Evolutionary conservation across 2,329 filamentous ascomycete genomes (phyloP), one percentile per base, ranked within the genome.

Genomic region (Ambrosiella xylebori): DNA sequence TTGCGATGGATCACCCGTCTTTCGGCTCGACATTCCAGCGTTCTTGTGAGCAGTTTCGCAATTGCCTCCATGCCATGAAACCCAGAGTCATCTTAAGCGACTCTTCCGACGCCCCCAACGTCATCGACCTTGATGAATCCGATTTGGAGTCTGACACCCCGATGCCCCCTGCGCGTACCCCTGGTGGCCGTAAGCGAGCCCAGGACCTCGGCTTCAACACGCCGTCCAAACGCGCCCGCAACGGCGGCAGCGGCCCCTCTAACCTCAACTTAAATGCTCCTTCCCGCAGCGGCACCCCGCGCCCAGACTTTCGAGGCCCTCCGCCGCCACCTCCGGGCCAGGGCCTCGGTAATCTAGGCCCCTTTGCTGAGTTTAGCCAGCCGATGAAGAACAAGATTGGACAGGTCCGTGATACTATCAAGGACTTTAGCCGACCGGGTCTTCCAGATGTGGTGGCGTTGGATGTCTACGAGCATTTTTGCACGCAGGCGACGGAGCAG

Each of bases 391-490:
- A 74, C 38, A 75, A 74, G 0, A 69, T 81, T 1, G 67, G 68
- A 2, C 69, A 76, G 41, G 78, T 86, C 1, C 74, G 76, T 0
- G 67, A 71, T 0, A 74, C 81, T 9, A 82, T 85, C 12, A 67
- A 71, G 15, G 68, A 71, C 3, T 78, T 78, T 11, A 77, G 76
- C 35, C 73, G 72, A 15, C 75, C 79, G 0, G 81, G 82, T 0
- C 73, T 82, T 63, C 80, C 80, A 0, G 75, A 77, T 6, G 72
- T 81, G 0, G 76, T 80, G 0, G 76, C 81, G 0, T 74, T 78
- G 0, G 76, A 79, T 41, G 80, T 84, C 0, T 80, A 82, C 19
- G 76, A 81, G 36, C 71, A 72, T 0, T 71, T 86, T 13, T 80
- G 78, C 51, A 70, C 73, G 13, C 69, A 77, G n/a, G 76, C 77